phyloP scores from a whole-genome alignment of 768 basidiomycete species.

The Guyanaporus albipodus region DNA sequence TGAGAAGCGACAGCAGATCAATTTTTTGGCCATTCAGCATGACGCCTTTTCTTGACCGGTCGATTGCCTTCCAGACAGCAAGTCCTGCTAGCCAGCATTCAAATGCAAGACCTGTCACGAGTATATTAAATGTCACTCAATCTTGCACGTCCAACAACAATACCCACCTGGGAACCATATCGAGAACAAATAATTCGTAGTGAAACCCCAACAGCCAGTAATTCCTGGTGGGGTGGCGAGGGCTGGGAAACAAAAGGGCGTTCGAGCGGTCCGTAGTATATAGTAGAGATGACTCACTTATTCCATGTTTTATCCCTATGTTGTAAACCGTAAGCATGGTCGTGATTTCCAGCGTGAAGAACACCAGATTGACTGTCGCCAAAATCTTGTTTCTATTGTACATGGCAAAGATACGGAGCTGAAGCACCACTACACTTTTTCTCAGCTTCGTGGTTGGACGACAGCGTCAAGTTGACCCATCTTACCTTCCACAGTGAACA shows the following conservation, averaged over 20 bases:
- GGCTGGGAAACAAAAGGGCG: neutral
- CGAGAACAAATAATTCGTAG: neutral
- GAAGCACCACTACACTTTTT: neutral
- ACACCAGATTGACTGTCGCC: neutral
- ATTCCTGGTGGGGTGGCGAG: neutral
- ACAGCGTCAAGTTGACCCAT: neutral
- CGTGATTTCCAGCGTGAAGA: neutral
- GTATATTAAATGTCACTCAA: no score
- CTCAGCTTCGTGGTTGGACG: neutral
- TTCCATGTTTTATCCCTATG: neutral
- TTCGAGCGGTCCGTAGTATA: neutral
- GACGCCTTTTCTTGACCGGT: neutral
- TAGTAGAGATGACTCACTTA: neutral
- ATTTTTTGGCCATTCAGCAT: neutral
- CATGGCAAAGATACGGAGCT: constrained; percentile 1
- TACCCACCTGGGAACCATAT: constrained; percentile 1
- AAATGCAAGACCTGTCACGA: neutral
- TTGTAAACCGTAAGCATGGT: neutral
- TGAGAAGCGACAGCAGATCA: neutral
- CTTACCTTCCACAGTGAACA: constrained; percentile 1
- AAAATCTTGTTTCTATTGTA: neutral
- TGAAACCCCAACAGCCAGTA: neutral
- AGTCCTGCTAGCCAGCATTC: constrained; percentile 1
- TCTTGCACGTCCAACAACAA: neutral
- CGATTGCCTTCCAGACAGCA: neutral